Evolutionary conservation across 129 eudicot species (phyloP).

Genomic region (Pittosporum tobira): DNA sequence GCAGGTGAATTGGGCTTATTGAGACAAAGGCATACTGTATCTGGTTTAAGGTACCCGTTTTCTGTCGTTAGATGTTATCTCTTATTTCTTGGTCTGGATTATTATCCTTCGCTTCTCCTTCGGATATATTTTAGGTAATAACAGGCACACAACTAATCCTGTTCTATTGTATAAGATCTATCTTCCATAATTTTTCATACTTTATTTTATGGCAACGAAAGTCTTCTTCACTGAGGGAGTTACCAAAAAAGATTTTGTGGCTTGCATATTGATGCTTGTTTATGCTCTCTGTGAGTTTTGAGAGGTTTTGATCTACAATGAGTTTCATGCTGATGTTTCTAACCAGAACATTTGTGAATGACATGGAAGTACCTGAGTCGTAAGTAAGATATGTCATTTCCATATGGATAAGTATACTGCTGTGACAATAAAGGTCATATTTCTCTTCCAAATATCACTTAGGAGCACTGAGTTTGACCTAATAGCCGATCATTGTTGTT

Average conservation of each 20-base stretch:
- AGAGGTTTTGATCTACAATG: too few species aligned
- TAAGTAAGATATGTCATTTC: too few species aligned
- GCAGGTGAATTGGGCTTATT: conserved; percentile 69
- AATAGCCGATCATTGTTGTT: background rate
- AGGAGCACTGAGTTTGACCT: background rate
- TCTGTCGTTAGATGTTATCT: background rate
- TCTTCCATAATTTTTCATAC: too few species aligned
- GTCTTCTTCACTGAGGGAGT: too few species aligned
- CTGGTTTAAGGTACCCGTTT: conserved; percentile 69
- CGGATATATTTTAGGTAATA: background rate
- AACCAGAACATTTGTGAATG: background rate
- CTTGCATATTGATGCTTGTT: too few species aligned
- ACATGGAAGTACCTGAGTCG: too few species aligned
- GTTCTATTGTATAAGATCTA: background rate
- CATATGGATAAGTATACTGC: too few species aligned
- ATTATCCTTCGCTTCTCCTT: background rate
- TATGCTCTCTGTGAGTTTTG: too few species aligned
- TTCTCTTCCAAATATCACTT: background rate
- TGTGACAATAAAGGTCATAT: background rate
- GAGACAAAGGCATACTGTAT: conserved; percentile 67
- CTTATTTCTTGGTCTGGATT: conserved; percentile 2
- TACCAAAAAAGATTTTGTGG: too few species aligned
- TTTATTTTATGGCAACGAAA: too few species aligned
- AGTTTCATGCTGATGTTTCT: background rate
- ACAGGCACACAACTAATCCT: background rate